Base-by-base conservation (phyloP, 306 rosid species). In the Medicago ruthenica region DNA sequence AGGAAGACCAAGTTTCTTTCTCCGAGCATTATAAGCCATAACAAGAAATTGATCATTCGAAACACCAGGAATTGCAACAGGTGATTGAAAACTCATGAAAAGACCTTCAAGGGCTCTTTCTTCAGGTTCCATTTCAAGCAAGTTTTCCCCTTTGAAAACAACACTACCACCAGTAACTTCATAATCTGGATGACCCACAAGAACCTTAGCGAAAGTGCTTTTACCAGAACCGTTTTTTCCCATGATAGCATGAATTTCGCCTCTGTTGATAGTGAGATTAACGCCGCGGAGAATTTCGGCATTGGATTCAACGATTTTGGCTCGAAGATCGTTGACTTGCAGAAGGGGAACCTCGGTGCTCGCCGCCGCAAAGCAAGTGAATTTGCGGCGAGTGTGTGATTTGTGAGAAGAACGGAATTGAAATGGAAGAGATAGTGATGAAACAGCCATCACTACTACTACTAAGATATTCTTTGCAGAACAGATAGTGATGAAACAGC, bases 221-320 rank as follows among this genome's bases (percentile, higher is more conserved):
- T 95, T 95, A 41, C 98, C 97, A 3, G 97, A 95, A 82, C 98
- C 98, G 41, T 95, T 95, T 75, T 88, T 90, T 8, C 98, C 97
- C 98, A 95, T 95, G 82, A 95, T 84, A 8, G 97, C 98, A 74
- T 95, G 98, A 74, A 92, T 90, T 88, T 95, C 98, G 21, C 98
- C 97, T 73, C 88, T 86, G 80, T 89, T 84, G 21, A 95, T 74
- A 5, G 84, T 50, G 81, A 95, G 97, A 61, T 92, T 87, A 39
- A 95, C 96, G 41, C 97, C 97, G 60, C 76, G 85, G 74, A 95
- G 97, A 84, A 91, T 92, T 50, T 86, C 85, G 34, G 78, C 79
- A 53, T 81, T 82, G 37, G 93, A 81, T 63, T 92, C 98, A 0
- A 84, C 71, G 62, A 92, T 87, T 22, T 90, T 89, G 10, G 98